Base-by-base conservation (phyloP, 805 yeast genomes). In the Brettanomyces sp. region DNA sequence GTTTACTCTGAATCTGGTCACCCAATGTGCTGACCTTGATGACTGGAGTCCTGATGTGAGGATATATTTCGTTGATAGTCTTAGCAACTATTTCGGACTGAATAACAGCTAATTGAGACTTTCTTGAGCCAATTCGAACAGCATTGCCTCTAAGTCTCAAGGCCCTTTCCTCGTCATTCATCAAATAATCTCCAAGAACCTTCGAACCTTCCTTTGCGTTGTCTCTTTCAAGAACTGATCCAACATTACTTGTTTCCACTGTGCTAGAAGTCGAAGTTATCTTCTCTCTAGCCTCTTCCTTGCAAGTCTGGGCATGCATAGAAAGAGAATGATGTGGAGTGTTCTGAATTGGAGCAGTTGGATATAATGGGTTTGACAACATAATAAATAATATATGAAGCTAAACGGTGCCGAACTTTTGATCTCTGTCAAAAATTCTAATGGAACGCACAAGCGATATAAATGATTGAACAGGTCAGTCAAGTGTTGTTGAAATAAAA, bases 21-120 rank as follows among this genome's bases (percentile, higher is more conserved):
- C 98, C 99, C 34, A 93, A 70, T 1, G 99, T 91, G 45, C 82
- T 75, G 36, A 87, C 73, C 3, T 95, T 90, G 12, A 85, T 65
- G 22, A 93, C 82, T 25, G 89, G 80, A 59, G 90, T 83, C n/a
- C 72, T 63, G 45, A 81, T 66, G 25, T 80, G 73, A 11, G 93
- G 89, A 59, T 79, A 83, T 32, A 43, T 48, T 25, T 65, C 61
- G 51, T 76, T 73, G 47, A 93, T 82, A 40, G 68, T 54, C 13
- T 66, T 72, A 49, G 80, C 82, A 36, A 91, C 88, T 41, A 77
- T 76, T 57, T 85, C 83, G 38, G 88, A 77, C 72, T 93, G 99
- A 4, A 77, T 76, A 13, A 93, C 88, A 1, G 99, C 99, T 52
- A 93, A 70, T 55, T 77, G 73, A 18, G 96, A 87, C 63, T 83